Base-by-base conservation (phyloP, 2,329 filamentous ascomycete species). In the Capronia epimyces region DNA sequence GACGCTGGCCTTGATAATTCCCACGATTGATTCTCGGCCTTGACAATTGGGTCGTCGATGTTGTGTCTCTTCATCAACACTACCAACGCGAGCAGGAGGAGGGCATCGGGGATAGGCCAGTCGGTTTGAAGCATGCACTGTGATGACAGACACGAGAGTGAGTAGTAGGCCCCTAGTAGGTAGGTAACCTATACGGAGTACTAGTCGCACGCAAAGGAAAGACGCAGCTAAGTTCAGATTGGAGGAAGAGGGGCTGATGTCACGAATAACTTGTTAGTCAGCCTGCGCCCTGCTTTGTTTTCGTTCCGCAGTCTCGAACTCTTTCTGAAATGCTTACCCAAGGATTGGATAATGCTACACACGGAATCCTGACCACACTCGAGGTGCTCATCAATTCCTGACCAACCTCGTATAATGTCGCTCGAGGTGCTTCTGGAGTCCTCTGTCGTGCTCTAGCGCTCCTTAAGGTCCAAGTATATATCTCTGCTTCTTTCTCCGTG, bases 381-480 rank as follows among this genome's bases (percentile, higher is more conserved):
- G n/a, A n/a, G n/a, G n/a, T n/a, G n/a, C n/a, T n/a, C n/a, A n/a
- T n/a, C 12, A 20, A 22, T 31, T 22, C 34, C 34, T 53, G 43
- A 56, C 50, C 48, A 56, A 49, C 24, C 39, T 32, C 18, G 36
- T 24, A 54, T 55, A 49, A 57, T 55, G 46, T 8, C 12, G 25
- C 3, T 31, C 32, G 29, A 37, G 46, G 27, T 39, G 21, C 18
- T 56, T 57, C 55, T 57, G 39, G 55, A 49, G n/a, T 43, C 40
- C 39, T 54, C 55, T 34, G 47, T 47, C 46, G 52, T 46, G 45
- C 27, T 59, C 57, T 48, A 48, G 36, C n/a, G 15, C 13, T 44
- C 7, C 47, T 18, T 40, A 45, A 59, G 57, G 57, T 58, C 49
- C 47, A 50, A 56, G 57, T 60, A 60, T 58, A 49, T 53, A 57